Evolutionary conservation across 371 early-diverging fungal species (phyloP).

Genomic region (Syncephalastrum contaminatum): DNA sequence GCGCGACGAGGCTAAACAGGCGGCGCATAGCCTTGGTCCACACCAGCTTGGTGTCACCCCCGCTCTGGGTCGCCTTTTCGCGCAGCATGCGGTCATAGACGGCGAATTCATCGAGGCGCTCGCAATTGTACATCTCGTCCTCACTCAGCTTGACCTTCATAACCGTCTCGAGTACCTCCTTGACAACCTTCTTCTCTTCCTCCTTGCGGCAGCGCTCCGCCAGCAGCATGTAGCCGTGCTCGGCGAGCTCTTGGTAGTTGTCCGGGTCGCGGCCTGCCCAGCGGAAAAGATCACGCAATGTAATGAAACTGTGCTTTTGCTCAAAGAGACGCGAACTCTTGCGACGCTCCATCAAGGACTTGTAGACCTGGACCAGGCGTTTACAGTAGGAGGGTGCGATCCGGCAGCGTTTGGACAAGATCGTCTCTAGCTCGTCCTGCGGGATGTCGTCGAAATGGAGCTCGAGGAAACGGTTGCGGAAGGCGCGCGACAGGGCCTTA

Average conservation of each 20-base stretch:
- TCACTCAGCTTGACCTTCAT: slow-evolving; percentile 75
- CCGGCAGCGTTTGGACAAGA: slow-evolving; percentile 79
- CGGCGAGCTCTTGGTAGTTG: slow-evolving; percentile 81
- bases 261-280: slow-evolving; percentile 92
- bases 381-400: slow-evolving; percentile 92
- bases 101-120: slow-evolving; percentile 54
- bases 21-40: slow-evolving; percentile 97
- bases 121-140: slow-evolving; percentile 64
- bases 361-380: slow-evolving; percentile 87
- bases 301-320: slow-evolving; percentile 91
- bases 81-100: slow-evolving; percentile 37
- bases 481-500: slow-evolving; percentile 98
- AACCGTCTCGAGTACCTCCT: slow-evolving; percentile 80
- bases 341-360: slow-evolving; percentile 77
- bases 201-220: slow-evolving; percentile 89
- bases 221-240: slow-evolving; percentile 94
- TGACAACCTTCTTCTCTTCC: slow-evolving; percentile 85
- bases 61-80: slow-evolving; percentile 19
- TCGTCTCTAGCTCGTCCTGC: slow-evolving; percentile 84
- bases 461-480: slow-evolving; percentile 99
- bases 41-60: slow-evolving; percentile 63
- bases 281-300: slow-evolving; percentile 97
- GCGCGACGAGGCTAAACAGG: slow-evolving; percentile 85
- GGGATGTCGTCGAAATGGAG: slow-evolving; percentile 96
- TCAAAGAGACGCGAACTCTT: slow-evolving; percentile 89